These are phyloP conservation scores for Tuber calosporum DNA, from an alignment of 495 filamentous ascomycete species.

Conservation along the genomic window DNA sequence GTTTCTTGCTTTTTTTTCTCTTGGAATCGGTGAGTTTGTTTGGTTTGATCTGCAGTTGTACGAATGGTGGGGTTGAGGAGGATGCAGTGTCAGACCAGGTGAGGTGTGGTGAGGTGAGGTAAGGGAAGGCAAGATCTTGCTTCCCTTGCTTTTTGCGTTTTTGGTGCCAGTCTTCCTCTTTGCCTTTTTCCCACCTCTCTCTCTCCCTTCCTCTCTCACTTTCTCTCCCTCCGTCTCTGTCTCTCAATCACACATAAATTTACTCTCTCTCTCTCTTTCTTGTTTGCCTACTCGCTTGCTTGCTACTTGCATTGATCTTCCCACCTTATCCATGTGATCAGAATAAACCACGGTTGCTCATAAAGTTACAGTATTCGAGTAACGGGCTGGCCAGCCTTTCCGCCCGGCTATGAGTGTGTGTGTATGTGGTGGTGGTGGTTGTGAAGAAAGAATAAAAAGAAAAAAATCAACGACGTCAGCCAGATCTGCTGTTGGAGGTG, in stretches of 20 bases:
- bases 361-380: background rate
- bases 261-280: too few relatives aligned
- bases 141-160: background rate
- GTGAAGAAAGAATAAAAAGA: background rate
- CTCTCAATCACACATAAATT: too few relatives aligned
- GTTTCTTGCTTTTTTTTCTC: background rate
- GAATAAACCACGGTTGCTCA: background rate
- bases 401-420: too few relatives aligned
- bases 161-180: background rate
- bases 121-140: background rate
- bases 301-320: slow-evolving; percentile 1
- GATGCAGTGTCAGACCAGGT: background rate
- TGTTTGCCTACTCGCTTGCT: background rate
- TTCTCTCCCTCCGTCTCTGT: background rate
- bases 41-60: background rate
- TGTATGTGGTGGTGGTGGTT: background rate
- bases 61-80: background rate
- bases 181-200: background rate
- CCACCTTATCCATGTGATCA: background rate
- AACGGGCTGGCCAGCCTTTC: background rate
- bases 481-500: background rate
- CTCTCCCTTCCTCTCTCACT: background rate
- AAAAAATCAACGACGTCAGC: background rate
- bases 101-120: background rate
- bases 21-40: background rate